Conservation (phyloP, 1,284 basidiomycete genomes). For the Malassezia restricta region DNA sequence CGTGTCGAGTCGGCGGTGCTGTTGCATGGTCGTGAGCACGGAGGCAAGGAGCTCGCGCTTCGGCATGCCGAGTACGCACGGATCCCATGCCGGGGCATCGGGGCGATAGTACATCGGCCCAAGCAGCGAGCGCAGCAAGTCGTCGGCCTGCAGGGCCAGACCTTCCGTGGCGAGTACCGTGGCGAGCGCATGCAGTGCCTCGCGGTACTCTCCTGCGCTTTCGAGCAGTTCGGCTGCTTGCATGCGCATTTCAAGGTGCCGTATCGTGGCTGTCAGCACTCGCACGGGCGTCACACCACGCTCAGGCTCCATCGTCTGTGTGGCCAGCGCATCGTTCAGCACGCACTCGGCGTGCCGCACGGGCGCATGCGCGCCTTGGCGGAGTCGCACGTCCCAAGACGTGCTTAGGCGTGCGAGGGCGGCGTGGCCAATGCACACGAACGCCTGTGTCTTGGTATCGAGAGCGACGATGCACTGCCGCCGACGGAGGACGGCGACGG, state of each 20-base stretch:
- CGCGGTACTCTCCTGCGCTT: conserved; percentile 35
- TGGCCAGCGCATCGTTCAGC: conserved; percentile 19
- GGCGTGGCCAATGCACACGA: conserved; percentile 30
- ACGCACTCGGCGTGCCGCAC: conserved; percentile 31
- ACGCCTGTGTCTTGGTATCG: conserved; percentile 26
- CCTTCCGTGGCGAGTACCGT: conserved; percentile 36
- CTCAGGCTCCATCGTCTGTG: not conserved
- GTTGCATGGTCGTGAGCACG: conserved; percentile 9
- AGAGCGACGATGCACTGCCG: conserved; percentile 33
- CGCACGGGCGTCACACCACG: conserved; percentile 22
- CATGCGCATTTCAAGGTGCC: conserved; percentile 40
- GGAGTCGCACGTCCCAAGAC: conserved; percentile 20
- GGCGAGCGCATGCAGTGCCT: conserved; percentile 28
- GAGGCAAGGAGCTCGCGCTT: conserved; percentile 17
- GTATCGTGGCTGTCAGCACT: conserved; percentile 20
- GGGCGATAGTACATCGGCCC: conserved; percentile 39
- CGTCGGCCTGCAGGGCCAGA: conserved; percentile 36
- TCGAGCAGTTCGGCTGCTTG: conserved; percentile 33
- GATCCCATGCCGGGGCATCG: conserved; percentile 10
- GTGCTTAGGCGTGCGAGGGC: conserved; percentile 33
- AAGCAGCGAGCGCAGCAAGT: conserved; percentile 33
- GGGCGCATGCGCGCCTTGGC: conserved; percentile 16
- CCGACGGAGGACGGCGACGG: conserved; percentile 45
- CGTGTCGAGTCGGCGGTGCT: not conserved
- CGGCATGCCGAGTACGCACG: conserved; percentile 15